A percentile compares a stretch with the other conserved stretches of the same genome.
Evolutionary conservation across 352 stramenopile genomes (phyloP).

Genomic region (Blastocystis sp.): DNA sequence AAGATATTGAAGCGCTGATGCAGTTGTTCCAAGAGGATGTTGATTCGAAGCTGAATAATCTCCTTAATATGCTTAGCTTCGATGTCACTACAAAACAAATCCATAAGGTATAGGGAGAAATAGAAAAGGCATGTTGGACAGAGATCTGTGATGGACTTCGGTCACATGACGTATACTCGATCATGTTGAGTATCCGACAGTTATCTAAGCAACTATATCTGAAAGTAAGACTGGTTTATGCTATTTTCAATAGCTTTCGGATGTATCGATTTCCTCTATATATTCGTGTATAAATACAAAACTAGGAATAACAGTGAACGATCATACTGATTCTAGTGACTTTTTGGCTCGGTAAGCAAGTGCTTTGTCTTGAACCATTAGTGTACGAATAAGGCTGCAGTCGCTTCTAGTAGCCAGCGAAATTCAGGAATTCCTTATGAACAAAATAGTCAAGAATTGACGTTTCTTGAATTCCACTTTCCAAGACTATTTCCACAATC

Average conservation of each 20-base stretch:
- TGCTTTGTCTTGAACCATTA: neutral
- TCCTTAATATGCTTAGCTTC: neutral
- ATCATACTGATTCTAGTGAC: neutral
- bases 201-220: constrained; percentile 34
- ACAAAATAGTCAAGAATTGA: neutral
- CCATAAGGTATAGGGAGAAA: neutral
- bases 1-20: neutral
- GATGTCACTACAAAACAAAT: neutral
- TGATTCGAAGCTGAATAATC: constrained; percentile 26
- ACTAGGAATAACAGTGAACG: neutral
- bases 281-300: neutral
- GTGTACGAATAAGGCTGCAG: neutral
- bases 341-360: neutral
- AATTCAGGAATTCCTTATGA: neutral
- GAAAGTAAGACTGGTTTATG: neutral
- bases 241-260: neutral
- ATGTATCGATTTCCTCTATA: constrained; percentile 5
- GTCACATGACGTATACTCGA: neutral
- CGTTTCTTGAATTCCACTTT: neutral
- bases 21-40: neutral
- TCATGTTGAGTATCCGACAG: constrained; percentile 19
- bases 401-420: neutral
- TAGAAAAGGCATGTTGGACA: constrained; percentile 38
- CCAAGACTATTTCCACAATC: neutral
- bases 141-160: neutral